A percentile compares a stretch with the other conserved stretches of the same genome.
phyloP scores from a whole-genome alignment of 1,284 basidiomycete species.

The Sporisorium graminicola region DNA sequence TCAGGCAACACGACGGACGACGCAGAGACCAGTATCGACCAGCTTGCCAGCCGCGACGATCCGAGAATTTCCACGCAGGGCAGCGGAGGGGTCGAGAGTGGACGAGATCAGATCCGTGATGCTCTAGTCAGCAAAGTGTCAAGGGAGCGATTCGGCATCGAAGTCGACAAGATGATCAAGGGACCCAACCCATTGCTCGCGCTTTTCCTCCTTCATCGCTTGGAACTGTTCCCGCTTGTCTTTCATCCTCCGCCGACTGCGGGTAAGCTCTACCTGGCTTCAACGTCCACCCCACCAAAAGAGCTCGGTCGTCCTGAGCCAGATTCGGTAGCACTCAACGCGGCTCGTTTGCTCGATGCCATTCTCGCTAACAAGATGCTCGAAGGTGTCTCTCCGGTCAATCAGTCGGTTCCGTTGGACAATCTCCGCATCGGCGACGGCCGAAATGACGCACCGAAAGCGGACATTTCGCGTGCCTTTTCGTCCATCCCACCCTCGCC shows the following conservation, averaged over 20 bases:
- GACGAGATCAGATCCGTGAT: slow-evolving; percentile 72
- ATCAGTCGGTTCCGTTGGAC: slow-evolving; percentile 36
- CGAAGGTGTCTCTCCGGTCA: slow-evolving; percentile 12
- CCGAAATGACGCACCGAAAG: slow-evolving; percentile 5
- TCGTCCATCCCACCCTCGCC: slow-evolving; percentile 26
- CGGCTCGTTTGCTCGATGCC: slow-evolving; percentile 44
- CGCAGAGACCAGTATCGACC: slow-evolving; percentile 3
- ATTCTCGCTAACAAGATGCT: slow-evolving; percentile 21
- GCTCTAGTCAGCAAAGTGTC: slow-evolving; percentile 65
- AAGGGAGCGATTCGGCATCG: slow-evolving; percentile 68
- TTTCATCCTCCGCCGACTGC: slow-evolving; percentile 54
- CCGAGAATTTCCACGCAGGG: slow-evolving; percentile 26
- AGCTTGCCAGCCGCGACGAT: slow-evolving; percentile 36
- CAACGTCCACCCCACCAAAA: background rate
- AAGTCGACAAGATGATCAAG: slow-evolving; percentile 69
- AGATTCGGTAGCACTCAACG: slow-evolving; percentile 42
- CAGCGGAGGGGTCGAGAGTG: slow-evolving; percentile 27
- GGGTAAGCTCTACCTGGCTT: slow-evolving; percentile 20
- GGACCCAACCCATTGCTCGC: slow-evolving; percentile 63
- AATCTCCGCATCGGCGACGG: slow-evolving; percentile 27
- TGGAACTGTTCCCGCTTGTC: slow-evolving; percentile 60
- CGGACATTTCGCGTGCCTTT: slow-evolving; percentile 31
- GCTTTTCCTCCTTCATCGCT: slow-evolving; percentile 51
- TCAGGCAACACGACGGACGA: slow-evolving; percentile 9
- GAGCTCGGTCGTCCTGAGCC: slow-evolving; percentile 8